Base-by-base conservation (phyloP, 441 rosid genomes). In the Euphorbia celastroides region DNA sequence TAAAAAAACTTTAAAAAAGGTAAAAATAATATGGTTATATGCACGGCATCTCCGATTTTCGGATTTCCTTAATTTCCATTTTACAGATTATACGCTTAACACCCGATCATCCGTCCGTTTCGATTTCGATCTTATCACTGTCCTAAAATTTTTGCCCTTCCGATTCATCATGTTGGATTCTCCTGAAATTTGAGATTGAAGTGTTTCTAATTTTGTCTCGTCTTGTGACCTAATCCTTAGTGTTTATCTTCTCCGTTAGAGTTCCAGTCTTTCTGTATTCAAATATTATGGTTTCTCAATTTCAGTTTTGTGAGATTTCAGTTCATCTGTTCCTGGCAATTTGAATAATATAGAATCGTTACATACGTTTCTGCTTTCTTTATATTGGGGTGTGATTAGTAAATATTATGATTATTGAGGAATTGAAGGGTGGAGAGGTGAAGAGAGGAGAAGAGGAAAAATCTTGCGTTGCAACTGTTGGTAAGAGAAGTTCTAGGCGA, bases 351-450 rank as follows among this genome's bases (percentile, higher is more conserved):
- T n/a, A n/a, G n/a, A 34, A 66, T 56, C 10, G 70, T 44, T 68
- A 34, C 60, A 9, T 62, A 60, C 26, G 46, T 28, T 57, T 57
- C 19, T 0, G 22, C 48, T 52, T 32, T 56, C 13, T 63, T 12
- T 19, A 64, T 60, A 44, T 30, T 17, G 32, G 16, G 26, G 27
- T 19, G 46, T 31, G 52, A 38, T 48, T 31, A 38, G 44, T 32
- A 23, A 69, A 27, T 70, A 69, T 52, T 70, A 87, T 87, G 90
- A 75, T 79, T 68, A 81, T 85, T 70, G 93, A 85, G 80, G 88
- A 87, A 71, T 61, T 80, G 74, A 60, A 78, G 14, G 84, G 69
- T 13, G 78, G 65, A 36, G 77, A 31, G 66, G 77, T 62, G 72
- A 64, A 41, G 60, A 82, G 26, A 66, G 88, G 66, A 66, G 88